A percentile compares a stretch with the other conserved stretches of the same genome.
phyloP scores from a whole-genome alignment of 2,329 filamentous ascomycete species.

The Fusarium dlaminii region DNA sequence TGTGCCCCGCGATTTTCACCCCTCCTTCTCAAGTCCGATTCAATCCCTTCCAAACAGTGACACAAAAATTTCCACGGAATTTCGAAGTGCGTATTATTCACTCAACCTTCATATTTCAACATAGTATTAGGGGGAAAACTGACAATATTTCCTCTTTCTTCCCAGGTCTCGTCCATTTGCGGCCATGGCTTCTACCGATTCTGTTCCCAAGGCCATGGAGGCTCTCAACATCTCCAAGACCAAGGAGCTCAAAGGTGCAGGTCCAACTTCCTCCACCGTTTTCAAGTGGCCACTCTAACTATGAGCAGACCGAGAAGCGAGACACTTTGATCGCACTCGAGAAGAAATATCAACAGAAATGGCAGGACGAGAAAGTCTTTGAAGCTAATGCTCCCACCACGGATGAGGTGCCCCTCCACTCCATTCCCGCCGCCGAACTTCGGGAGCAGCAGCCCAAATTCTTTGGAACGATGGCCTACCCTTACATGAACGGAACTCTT shows the following conservation, averaged over 20 bases:
- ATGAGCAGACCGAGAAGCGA: conserved; percentile 80
- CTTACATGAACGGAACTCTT: conserved; percentile 86
- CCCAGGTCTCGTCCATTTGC: conserved; percentile 44
- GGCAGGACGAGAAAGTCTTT: conserved; percentile 69
- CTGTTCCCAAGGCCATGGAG: conserved; percentile 60
- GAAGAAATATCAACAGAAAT: conserved; percentile 88
- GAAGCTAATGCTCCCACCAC: conserved; percentile 85
- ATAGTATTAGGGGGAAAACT: not conserved
- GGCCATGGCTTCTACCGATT: conserved; percentile 54
- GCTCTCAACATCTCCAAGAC: conserved; percentile 65
- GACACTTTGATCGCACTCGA: conserved; percentile 84
- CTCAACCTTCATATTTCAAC: not conserved
- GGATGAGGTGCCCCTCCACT: conserved; percentile 78
- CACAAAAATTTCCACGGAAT: conserved; percentile 46
- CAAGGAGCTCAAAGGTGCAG: conserved; percentile 68
- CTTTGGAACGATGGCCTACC: conserved; percentile 70
- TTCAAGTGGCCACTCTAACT: conserved; percentile 20
- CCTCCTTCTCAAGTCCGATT: conserved; percentile 43
- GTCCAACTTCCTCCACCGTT: conserved; percentile 37
- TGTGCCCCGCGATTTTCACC: conserved; percentile 52
- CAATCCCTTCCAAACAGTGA: conserved; percentile 40
- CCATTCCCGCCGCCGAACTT: conserved; percentile 77
- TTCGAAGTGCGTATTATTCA: conserved; percentile 30
- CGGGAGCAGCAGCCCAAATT: conserved; percentile 89
- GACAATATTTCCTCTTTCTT: conserved; percentile 1